phyloP scores from a whole-genome alignment of 768 basidiomycete genomes.

The Pleurotus tuber-regium region DNA sequence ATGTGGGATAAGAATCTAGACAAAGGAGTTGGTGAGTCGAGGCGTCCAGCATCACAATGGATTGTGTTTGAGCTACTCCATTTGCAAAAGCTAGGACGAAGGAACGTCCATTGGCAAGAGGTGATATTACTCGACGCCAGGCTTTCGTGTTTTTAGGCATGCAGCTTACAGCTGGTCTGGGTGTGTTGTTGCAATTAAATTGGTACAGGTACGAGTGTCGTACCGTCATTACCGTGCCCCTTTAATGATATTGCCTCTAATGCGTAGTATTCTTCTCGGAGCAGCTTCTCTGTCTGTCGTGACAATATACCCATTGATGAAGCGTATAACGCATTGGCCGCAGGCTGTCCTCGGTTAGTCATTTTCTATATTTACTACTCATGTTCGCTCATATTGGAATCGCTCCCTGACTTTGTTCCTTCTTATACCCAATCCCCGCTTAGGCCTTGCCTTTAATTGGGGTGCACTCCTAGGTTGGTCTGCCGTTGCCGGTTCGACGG shows the following conservation, averaged over 20 bases:
- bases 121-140: conserved; percentile 72
- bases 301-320: conserved; percentile 93
- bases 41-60: neutral
- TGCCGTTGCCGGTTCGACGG: conserved; percentile 75
- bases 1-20: conserved; percentile 97
- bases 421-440: neutral
- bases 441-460: conserved; percentile 97
- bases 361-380: neutral
- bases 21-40: conserved; percentile 74
- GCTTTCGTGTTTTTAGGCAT: conserved; percentile 79
- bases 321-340: conserved; percentile 95
- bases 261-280: conserved; percentile 86
- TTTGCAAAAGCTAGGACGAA: conserved; percentile 70
- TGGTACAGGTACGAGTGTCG: conserved; percentile 80
- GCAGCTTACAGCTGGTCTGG: conserved; percentile 82
- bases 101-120: conserved; percentile 81
- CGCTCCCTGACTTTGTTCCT: neutral
- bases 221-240: neutral
- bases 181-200: conserved; percentile 86
- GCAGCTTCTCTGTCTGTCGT: conserved; percentile 90
- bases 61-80: conserved; percentile 3
- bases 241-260: neutral
- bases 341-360: conserved; percentile 89
- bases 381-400: conserved; percentile 1
- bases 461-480: conserved; percentile 96